These are phyloP conservation scores for Penicillium sp. DNA, from an alignment of 2,329 filamentous ascomycete genomes.

Conservation along the genomic window DNA sequence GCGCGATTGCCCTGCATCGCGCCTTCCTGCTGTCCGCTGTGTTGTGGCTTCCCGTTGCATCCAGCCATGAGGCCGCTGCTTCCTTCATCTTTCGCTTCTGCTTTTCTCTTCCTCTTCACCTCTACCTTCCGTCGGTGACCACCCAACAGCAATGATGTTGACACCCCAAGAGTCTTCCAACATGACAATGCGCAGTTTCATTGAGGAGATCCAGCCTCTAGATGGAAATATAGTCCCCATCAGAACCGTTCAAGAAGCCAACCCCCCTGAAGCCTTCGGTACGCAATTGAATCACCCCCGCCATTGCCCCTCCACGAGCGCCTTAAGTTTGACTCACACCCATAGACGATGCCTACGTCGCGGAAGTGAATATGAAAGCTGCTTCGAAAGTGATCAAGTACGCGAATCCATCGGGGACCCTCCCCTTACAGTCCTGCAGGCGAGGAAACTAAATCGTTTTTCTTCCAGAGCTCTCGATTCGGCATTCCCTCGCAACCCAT, in stretches of 20 bases:
- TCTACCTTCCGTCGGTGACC: not conserved
- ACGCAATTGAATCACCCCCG: constrained; percentile 10
- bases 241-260: constrained; percentile 49
- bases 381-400: constrained; percentile 51
- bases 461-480: constrained; percentile 42
- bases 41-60: no score
- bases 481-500: constrained; percentile 39
- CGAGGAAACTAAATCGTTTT: not conserved
- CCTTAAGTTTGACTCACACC: constrained; percentile 17
- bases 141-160: not conserved
- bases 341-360: constrained; percentile 48
- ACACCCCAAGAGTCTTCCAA: no score
- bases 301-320: not conserved
- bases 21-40: not conserved
- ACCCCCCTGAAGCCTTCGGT: constrained; percentile 48
- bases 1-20: not conserved
- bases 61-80: not conserved
- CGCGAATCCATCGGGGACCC: constrained; percentile 9
- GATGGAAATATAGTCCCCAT: constrained; percentile 43
- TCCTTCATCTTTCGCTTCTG: not conserved
- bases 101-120: not conserved
- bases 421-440: not conserved
- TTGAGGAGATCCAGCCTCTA: constrained; percentile 36
- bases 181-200: not conserved
- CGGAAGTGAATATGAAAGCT: constrained; percentile 49